Conservation (phyloP, 164 flowering plant species). For the Annona cherimola region DNA sequence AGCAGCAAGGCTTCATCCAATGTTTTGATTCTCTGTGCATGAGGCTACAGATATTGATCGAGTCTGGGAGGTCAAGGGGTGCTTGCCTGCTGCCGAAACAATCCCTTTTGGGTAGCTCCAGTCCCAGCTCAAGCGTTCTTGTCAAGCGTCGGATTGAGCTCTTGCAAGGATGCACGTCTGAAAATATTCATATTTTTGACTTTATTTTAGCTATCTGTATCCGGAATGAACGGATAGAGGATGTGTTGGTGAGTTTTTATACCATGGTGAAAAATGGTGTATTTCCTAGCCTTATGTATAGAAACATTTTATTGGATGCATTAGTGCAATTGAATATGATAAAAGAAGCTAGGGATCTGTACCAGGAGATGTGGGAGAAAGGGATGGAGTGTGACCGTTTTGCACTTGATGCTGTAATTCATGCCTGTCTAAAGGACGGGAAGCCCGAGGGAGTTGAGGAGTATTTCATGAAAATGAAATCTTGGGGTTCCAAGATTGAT, state of each 20-base stretch:
- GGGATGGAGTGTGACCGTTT: constrained; percentile 35
- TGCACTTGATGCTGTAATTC: constrained; percentile 45
- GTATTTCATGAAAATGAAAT: constrained; percentile 43
- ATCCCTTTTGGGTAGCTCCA: constrained; percentile 21
- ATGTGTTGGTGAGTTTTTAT: constrained; percentile 45
- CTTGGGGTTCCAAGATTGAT: constrained; percentile 42
- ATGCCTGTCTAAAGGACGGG: constrained; percentile 47
- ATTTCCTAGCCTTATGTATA: constrained; percentile 20
- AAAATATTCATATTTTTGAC: constrained; percentile 26
- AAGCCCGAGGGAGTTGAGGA: constrained; percentile 42
- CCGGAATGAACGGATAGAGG: constrained; percentile 24
- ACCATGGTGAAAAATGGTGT: constrained; percentile 30
- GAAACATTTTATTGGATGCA: constrained; percentile 35
- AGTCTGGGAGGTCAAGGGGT: neutral
- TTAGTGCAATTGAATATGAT: constrained; percentile 38
- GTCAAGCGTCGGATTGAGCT: constrained; percentile 33
- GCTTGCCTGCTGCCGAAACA: constrained; percentile 30
- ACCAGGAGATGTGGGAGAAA: constrained; percentile 30
- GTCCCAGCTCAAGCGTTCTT: constrained; percentile 17
- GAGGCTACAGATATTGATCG: constrained; percentile 46
- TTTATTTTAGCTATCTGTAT: constrained; percentile 46
- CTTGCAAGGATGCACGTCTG: constrained; percentile 28
- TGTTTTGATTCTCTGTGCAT: constrained; percentile 38
- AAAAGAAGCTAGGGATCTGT: constrained; percentile 30
- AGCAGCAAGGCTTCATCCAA: constrained; percentile 26